Evolutionary conservation across 2,329 filamentous ascomycete genomes (phyloP).

Genomic region (Penicillium concentricum): DNA sequence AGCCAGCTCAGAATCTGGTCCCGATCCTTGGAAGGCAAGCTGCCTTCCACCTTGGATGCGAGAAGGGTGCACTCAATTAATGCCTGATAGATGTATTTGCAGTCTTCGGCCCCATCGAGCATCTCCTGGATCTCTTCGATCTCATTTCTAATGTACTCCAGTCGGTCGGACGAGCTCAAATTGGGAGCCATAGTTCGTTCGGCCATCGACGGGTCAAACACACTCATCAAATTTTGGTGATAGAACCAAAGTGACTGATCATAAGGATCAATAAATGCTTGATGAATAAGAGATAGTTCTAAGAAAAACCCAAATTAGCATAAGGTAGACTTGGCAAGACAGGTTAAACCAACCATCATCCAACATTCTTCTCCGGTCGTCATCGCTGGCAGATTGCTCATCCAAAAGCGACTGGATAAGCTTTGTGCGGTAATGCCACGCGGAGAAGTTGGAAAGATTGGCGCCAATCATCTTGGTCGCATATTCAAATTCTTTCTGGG

Average conservation of each 20-base stretch:
- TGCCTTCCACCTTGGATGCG: constrained; percentile 51
- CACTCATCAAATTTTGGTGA: constrained; percentile 80
- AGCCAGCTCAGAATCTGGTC: constrained; percentile 60
- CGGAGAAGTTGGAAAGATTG: constrained; percentile 95
- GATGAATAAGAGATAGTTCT: constrained; percentile 74
- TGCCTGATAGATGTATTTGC: constrained; percentile 88
- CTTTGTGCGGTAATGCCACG: constrained; percentile 88
- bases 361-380: constrained; percentile 66
- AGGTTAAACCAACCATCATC: constrained; percentile 57
- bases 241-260: constrained; percentile 98
- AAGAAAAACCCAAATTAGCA: background rate
- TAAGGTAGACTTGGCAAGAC: background rate
- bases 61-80: constrained; percentile 72
- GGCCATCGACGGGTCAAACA: constrained; percentile 55
- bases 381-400: constrained; percentile 65
- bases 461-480: constrained; percentile 81
- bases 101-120: constrained; percentile 64
- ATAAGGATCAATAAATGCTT: constrained; percentile 83
- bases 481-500: constrained; percentile 80
- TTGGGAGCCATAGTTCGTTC: constrained; percentile 62
- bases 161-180: constrained; percentile 61
- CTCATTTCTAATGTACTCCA: constrained; percentile 66
- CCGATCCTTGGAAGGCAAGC: constrained; percentile 44
- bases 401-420: constrained; percentile 74
- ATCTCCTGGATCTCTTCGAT: constrained; percentile 71